A percentile compares a stretch with the other conserved stretches of the same genome.
phyloP scores from a whole-genome alignment of 179 eudicot genomes.

The Beta corolliflora region DNA sequence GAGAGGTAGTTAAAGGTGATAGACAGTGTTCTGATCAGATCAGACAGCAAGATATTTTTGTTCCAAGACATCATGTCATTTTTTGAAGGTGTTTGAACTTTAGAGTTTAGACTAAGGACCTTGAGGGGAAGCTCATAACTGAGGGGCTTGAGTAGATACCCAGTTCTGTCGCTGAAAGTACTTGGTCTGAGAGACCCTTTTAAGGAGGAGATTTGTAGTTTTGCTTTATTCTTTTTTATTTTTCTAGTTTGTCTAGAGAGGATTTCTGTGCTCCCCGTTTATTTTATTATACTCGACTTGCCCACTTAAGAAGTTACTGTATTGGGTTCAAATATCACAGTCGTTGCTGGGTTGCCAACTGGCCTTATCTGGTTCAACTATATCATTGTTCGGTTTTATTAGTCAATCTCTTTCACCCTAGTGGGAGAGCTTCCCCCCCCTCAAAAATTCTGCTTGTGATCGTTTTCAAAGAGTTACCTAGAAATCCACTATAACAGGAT shows the following conservation, averaged over 20 bases:
- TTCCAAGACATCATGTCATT: background rate
- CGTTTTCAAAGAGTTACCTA: background rate
- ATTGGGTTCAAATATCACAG: background rate
- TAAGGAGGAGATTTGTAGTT: background rate
- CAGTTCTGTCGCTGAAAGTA: background rate
- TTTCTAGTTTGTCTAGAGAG: background rate
- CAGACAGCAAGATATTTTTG: background rate
- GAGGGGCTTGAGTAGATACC: background rate
- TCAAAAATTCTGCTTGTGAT: background rate
- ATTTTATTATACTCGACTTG: background rate
- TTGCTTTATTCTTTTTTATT: background rate
- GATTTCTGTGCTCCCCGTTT: background rate
- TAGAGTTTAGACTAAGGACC: background rate
- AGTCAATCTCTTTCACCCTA: background rate
- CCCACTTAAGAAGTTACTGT: background rate
- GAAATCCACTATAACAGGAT: background rate
- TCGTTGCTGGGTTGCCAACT: background rate
- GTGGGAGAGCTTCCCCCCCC: background rate
- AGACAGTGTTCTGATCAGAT: background rate
- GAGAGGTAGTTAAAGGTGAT: background rate
- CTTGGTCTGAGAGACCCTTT: background rate
- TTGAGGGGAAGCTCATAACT: background rate
- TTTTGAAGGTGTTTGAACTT: background rate
- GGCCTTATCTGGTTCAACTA: background rate
- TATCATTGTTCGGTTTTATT: background rate